These are phyloP conservation scores for Penicillium hordei DNA, from an alignment of 2,329 filamentous ascomycete species.

Conservation along the genomic window DNA sequence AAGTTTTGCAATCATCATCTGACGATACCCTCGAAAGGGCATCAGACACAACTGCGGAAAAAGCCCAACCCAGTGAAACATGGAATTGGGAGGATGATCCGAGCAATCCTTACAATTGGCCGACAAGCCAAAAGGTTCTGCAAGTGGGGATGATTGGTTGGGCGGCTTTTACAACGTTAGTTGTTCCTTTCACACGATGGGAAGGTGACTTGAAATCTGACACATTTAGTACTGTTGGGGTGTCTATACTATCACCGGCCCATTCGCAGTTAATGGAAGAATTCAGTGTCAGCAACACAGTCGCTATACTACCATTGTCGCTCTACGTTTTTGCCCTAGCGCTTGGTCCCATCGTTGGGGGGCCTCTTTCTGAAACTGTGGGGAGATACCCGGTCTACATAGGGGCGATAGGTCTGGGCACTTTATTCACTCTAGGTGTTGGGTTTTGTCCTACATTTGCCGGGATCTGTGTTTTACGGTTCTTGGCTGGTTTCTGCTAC, in stretches of 20 bases:
- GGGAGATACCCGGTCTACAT: conserved; percentile 26
- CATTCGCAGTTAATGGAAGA: conserved; percentile 18
- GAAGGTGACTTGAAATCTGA: background rate
- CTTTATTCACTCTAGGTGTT: conserved; percentile 18
- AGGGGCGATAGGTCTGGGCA: conserved; percentile 13
- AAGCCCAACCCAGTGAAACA: background rate
- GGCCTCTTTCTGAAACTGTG: conserved; percentile 25
- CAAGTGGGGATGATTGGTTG: conserved; percentile 18
- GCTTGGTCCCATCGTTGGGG: conserved; percentile 24
- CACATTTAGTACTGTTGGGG: conserved; percentile 10
- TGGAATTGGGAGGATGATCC: conserved; percentile 7
- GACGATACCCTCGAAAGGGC: background rate
- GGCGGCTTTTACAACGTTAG: conserved; percentile 20
- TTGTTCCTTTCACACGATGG: background rate
- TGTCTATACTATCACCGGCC: conserved; percentile 18
- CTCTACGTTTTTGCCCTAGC: conserved; percentile 20
- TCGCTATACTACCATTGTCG: conserved; percentile 18
- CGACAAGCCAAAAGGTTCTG: conserved; percentile 5
- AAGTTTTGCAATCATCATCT: background rate
- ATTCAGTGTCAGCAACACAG: conserved; percentile 16
- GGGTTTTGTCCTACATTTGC: conserved; percentile 16
- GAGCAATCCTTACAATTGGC: conserved; percentile 22
- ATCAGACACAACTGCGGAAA: background rate
- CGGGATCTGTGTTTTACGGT: conserved; percentile 15
- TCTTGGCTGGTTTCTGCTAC: conserved; percentile 21